These are phyloP conservation scores for Ophiostoma novo-ulmi DNA, from an alignment of 2,329 filamentous ascomycete species.

Conservation along the genomic window DNA sequence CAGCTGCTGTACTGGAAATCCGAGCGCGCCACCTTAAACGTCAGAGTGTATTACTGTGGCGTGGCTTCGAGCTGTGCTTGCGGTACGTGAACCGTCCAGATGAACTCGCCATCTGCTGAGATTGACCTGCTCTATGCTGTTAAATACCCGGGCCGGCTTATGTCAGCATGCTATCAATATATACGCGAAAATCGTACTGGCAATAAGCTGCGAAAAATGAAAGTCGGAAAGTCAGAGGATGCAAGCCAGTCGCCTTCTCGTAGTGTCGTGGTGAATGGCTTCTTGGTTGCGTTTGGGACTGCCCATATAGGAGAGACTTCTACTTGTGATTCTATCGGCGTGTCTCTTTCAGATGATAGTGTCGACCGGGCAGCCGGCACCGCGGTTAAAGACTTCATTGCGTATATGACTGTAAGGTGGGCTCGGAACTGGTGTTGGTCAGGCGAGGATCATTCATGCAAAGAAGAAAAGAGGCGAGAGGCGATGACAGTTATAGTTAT, in stretches of 20 bases:
- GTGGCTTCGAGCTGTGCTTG: slow-evolving; percentile 18
- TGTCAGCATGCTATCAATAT: background rate
- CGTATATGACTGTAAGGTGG: background rate
- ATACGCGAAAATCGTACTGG: background rate
- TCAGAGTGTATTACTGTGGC: slow-evolving; percentile 15
- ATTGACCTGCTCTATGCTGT: slow-evolving; percentile 6
- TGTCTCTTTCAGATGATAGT: background rate
- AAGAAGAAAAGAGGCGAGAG: background rate
- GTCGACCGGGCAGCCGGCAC: background rate
- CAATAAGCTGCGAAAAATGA: background rate
- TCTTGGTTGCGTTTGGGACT: slow-evolving; percentile 7
- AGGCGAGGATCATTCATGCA: background rate
- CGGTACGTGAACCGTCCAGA: slow-evolving; percentile 21
- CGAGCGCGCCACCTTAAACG: background rate
- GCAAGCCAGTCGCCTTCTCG: slow-evolving; percentile 10
- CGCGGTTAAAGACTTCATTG: background rate
- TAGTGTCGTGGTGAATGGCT: slow-evolving; percentile 8
- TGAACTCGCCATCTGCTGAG: slow-evolving; percentile 16
- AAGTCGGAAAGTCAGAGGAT: slow-evolving; percentile 10
- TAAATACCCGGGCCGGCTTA: background rate
- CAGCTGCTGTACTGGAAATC: background rate
- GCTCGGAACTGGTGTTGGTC: background rate
- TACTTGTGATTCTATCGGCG: background rate
- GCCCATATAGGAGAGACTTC: background rate
- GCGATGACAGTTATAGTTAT: background rate